Percentiles rank a stretch among this genome's conserved stretches.
These are phyloP conservation scores for Xylariales sp. DNA, from an alignment of 2,329 filamentous ascomycete genomes.

Conservation along the genomic window DNA sequence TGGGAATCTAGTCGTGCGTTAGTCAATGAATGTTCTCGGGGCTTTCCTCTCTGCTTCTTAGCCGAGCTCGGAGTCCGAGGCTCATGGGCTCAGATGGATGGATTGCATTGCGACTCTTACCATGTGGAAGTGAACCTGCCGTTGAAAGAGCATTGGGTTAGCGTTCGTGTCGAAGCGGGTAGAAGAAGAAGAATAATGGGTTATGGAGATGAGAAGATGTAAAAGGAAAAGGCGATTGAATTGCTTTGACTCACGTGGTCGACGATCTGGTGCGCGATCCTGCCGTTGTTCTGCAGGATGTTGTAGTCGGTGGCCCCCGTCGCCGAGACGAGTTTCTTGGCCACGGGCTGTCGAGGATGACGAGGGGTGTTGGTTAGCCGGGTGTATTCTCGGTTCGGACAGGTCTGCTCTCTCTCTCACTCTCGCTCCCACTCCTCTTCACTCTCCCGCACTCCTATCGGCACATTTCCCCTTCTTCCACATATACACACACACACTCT, in stretches of 20 bases:
- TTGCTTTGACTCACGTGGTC: slow-evolving; percentile 75
- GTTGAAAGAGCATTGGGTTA: slow-evolving; percentile 11
- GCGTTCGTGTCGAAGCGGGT: not conserved
- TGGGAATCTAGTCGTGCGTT: slow-evolving; percentile 76
- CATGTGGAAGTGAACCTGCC: slow-evolving; percentile 91
- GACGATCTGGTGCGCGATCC: slow-evolving; percentile 90
- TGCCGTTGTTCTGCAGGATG: slow-evolving; percentile 94
- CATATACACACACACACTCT: not conserved
- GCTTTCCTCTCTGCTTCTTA: too few relatives aligned
- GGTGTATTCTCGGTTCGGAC: not conserved
- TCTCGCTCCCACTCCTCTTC: not conserved
- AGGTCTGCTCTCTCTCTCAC: not conserved
- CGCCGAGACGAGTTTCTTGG: slow-evolving; percentile 86
- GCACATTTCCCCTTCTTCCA: too few relatives aligned
- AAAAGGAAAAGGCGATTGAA: too few relatives aligned
- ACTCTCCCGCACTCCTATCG: not conserved
- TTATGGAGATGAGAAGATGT: too few relatives aligned
- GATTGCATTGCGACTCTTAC: slow-evolving; percentile 58
- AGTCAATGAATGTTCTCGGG: slow-evolving; percentile 1
- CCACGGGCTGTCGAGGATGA: slow-evolving; percentile 68
- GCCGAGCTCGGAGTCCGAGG: not conserved
- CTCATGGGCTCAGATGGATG: not conserved
- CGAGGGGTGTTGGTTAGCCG: slow-evolving; percentile 14
- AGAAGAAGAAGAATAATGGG: not conserved
- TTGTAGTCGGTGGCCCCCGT: slow-evolving; percentile 87